A percentile compares a stretch with the other conserved stretches of the same genome.
These are phyloP conservation scores for Wallacemonas sp. DNA, from an alignment of 208 protist genomes.

Conservation along the genomic window DNA sequence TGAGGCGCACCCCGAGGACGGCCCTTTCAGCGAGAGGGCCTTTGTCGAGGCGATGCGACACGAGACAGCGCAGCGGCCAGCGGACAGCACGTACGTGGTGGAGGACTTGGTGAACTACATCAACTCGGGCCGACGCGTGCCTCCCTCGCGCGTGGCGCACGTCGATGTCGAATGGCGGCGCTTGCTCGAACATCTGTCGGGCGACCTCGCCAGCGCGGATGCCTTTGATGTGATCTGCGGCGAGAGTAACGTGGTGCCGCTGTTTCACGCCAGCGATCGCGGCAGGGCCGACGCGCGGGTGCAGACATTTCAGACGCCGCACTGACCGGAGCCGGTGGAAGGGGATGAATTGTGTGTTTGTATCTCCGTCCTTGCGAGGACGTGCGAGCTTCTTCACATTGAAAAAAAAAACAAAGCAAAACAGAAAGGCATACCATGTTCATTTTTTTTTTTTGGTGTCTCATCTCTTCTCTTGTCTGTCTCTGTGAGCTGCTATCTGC, in stretches of 20 bases:
- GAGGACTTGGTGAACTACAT: constrained; percentile 92
- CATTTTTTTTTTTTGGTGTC: constrained; percentile 11
- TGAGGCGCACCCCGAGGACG: constrained; percentile 36
- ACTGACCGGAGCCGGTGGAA: not conserved
- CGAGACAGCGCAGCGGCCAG: constrained; percentile 60
- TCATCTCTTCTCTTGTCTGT: not conserved
- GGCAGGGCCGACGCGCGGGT: constrained; percentile 53
- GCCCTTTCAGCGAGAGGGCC: constrained; percentile 47
- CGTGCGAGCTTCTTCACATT: not conserved
- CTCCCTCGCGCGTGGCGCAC: constrained; percentile 43
- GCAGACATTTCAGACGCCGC: constrained; percentile 36
- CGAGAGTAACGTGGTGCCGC: constrained; percentile 50
- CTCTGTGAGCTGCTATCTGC: no score
- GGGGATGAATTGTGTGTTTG: no score
- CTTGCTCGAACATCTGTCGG: constrained; percentile 51
- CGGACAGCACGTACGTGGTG: constrained; percentile 68
- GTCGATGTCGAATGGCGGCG: constrained; percentile 57
- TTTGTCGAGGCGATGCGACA: constrained; percentile 62
- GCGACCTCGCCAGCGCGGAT: constrained; percentile 44
- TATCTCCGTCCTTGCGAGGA: not conserved
- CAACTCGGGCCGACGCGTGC: constrained; percentile 82
- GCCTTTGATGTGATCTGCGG: constrained; percentile 37
- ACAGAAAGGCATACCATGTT: not conserved
- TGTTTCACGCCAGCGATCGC: constrained; percentile 39
- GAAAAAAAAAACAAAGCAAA: no score